phyloP scores from a whole-genome alignment of 176 grass and related monocot genomes.

The Bonia amplexicaulis region DNA sequence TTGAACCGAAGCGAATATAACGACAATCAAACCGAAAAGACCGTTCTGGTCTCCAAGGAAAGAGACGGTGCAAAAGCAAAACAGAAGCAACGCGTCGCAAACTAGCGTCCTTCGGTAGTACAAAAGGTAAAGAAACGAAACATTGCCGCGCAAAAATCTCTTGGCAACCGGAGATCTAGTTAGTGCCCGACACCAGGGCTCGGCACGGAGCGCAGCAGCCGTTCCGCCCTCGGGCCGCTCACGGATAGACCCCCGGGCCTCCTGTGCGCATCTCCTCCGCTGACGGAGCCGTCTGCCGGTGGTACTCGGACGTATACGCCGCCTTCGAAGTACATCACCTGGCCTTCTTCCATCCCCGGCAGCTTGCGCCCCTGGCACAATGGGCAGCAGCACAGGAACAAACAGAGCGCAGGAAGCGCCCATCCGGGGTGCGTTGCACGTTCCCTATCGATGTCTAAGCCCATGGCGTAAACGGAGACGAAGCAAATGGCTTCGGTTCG shows the following conservation, averaged over 20 bases:
- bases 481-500: not conserved
- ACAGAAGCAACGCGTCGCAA: not conserved
- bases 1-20: not conserved
- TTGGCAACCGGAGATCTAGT: not conserved
- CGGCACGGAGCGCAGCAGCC: constrained; percentile 11
- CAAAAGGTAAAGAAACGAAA: not conserved
- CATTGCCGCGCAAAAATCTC: not conserved
- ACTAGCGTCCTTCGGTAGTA: not conserved
- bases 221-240: not conserved
- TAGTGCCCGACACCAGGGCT: constrained; percentile 19
- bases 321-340: not conserved
- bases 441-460: not conserved
- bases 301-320: not conserved
- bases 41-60: not conserved
- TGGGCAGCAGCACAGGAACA: not conserved
- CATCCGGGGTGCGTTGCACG: not conserved
- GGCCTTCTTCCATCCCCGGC: not conserved
- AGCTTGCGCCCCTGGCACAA: not conserved
- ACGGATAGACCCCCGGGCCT: not conserved
- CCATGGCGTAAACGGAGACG: not conserved
- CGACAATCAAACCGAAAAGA: not conserved
- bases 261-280: not conserved
- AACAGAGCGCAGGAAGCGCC: not conserved
- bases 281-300: not conserved
- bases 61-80: not conserved